A percentile compares a stretch with the other conserved stretches of the same genome.
Evolutionary conservation across 176 grass and related monocot species (phyloP).

Genomic region (Carex littledalei): DNA sequence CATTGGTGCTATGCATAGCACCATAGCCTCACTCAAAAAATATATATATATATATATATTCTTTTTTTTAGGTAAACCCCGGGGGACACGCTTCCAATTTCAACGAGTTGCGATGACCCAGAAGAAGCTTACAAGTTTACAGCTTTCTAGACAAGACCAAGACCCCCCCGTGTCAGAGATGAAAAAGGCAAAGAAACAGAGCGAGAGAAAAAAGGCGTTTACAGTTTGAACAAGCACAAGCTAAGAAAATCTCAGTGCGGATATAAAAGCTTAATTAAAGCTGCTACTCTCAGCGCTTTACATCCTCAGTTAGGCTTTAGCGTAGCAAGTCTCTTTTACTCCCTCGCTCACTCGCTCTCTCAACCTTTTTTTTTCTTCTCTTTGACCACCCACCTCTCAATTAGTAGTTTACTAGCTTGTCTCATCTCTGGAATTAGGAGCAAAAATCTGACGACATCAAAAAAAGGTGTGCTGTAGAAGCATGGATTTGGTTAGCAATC

Average conservation of each 20-base stretch:
- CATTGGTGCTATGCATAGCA: too few relatives aligned
- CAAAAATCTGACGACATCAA: background rate
- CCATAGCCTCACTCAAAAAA: too few relatives aligned
- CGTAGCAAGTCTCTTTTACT: background rate
- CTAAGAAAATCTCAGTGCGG: background rate
- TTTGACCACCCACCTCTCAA: background rate
- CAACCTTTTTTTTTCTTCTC: background rate
- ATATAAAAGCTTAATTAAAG: slow-evolving; percentile 23
- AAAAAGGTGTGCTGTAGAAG: background rate
- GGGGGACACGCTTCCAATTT: background rate
- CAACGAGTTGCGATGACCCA: background rate
- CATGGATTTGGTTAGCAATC: slow-evolving; percentile 27
- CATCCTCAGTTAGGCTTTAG: background rate
- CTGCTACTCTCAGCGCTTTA: slow-evolving; percentile 15
- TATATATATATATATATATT: background rate
- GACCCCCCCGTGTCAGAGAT: background rate
- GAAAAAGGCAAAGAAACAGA: background rate
- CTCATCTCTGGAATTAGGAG: background rate
- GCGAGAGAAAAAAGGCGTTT: background rate
- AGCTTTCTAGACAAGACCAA: background rate
- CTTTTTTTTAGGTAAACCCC: background rate
- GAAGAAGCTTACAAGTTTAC: slow-evolving; percentile 1
- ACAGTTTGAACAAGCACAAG: slow-evolving; percentile 14
- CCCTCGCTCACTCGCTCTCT: background rate
- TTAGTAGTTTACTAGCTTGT: background rate